phyloP scores from a whole-genome alignment of 2,329 filamentous ascomycete genomes.

The Aspergillus nomiae region DNA sequence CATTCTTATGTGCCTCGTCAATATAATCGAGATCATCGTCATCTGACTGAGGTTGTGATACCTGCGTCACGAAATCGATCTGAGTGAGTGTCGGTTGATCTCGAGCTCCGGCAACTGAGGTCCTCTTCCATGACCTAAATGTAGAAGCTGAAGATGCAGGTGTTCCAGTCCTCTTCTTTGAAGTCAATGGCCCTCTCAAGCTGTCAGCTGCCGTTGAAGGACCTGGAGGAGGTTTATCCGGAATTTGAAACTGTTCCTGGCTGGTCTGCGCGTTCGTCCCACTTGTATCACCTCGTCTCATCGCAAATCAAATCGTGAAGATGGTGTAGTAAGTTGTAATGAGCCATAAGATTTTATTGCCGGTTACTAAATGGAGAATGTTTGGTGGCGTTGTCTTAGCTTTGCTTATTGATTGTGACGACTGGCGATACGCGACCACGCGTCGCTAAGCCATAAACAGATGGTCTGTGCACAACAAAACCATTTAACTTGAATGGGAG shows the following conservation, averaged over 20 bases:
- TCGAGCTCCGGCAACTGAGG: slow-evolving; percentile 18
- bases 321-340: background rate
- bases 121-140: slow-evolving; percentile 23
- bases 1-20: slow-evolving; percentile 13
- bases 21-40: slow-evolving; percentile 37
- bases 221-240: slow-evolving; percentile 17
- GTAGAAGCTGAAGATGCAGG: slow-evolving; percentile 20
- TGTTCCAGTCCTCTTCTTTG: slow-evolving; percentile 15
- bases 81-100: slow-evolving; percentile 46
- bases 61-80: slow-evolving; percentile 40
- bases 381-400: background rate
- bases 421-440: background rate
- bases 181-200: slow-evolving; percentile 17
- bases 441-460: background rate
- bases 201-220: slow-evolving; percentile 19
- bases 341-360: slow-evolving; percentile 19
- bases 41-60: slow-evolving; percentile 17
- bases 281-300: slow-evolving; percentile 27
- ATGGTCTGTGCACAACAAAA: background rate
- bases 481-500: background rate
- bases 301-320: slow-evolving; percentile 24
- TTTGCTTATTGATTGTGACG: background rate
- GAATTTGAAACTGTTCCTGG: slow-evolving; percentile 24
- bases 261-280: slow-evolving; percentile 18
- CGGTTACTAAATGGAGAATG: background rate